Evolutionary conservation across 2,329 filamentous ascomycete species (phyloP).

Genomic region (Xylaria sp.): DNA sequence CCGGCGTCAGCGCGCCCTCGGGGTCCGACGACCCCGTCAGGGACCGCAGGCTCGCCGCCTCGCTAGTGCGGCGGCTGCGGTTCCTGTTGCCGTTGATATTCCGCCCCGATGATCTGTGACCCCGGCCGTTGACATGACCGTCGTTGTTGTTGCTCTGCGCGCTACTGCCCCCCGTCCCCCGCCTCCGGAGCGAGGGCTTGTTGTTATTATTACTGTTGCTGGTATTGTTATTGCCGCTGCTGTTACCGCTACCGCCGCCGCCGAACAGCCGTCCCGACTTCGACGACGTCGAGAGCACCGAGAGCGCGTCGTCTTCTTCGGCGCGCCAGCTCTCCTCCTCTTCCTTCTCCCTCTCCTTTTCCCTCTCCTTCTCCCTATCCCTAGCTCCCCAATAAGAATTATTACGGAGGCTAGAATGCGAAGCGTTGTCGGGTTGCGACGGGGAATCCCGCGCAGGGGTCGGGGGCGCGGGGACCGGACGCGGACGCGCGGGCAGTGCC

Average conservation of each 20-base stretch:
- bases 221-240: too few relatives aligned
- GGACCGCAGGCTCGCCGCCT: constrained; percentile 45
- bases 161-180: constrained; percentile 26
- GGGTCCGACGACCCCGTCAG: constrained; percentile 30
- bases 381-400: background rate
- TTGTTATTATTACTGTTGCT: too few relatives aligned
- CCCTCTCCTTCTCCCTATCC: constrained; percentile 5
- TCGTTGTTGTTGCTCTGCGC: too few relatives aligned
- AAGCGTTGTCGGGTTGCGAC: constrained; percentile 11
- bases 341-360: constrained; percentile 2
- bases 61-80: constrained; percentile 45
- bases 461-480: constrained; percentile 28
- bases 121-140: too few relatives aligned
- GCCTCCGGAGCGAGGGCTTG: constrained; percentile 26
- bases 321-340: constrained; percentile 4
- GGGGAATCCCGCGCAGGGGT: constrained; percentile 22
- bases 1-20: constrained; percentile 34
- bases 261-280: constrained; percentile 35
- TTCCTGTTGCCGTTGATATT: constrained; percentile 36
- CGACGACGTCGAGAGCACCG: constrained; percentile 37
- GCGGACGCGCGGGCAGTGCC: constrained; percentile 33
- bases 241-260: background rate
- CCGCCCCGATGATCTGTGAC: too few relatives aligned
- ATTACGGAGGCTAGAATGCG: too few relatives aligned
- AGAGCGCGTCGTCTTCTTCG: constrained; percentile 34